These are phyloP conservation scores for Aspergillus tanneri DNA, from an alignment of 2,329 filamentous ascomycete species.

Conservation along the genomic window DNA sequence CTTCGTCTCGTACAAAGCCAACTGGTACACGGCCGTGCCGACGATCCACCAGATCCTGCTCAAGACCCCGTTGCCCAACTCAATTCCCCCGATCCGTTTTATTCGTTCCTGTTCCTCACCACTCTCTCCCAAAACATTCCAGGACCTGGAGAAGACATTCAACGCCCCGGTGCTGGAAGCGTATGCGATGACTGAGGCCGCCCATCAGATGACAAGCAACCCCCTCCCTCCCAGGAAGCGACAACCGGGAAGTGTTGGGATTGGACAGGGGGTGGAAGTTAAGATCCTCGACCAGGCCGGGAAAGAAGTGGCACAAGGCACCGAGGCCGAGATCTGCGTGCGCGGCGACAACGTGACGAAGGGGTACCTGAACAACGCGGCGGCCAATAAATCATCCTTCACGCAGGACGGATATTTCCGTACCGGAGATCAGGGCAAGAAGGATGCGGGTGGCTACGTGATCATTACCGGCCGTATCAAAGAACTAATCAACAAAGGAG, in stretches of 20 bases:
- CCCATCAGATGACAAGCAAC: constrained; percentile 55
- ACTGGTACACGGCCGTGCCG: constrained; percentile 92
- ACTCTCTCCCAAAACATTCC: constrained; percentile 76
- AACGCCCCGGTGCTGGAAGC: constrained; percentile 81
- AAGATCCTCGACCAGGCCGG: constrained; percentile 71
- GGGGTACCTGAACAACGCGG: constrained; percentile 79
- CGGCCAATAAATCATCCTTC: constrained; percentile 73
- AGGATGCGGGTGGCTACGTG: constrained; percentile 76
- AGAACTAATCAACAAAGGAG: constrained; percentile 85
- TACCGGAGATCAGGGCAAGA: constrained; percentile 81
- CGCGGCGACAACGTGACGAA: constrained; percentile 78
- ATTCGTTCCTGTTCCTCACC: constrained; percentile 86
- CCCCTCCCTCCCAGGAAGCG: constrained; percentile 68
- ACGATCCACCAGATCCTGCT: constrained; percentile 89
- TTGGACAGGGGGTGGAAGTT: constrained; percentile 80
- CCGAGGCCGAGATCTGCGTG: constrained; percentile 80
- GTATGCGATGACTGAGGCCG: constrained; percentile 89
- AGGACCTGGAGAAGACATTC: constrained; percentile 73
- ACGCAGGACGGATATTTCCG: constrained; percentile 78
- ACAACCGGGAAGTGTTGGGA: constrained; percentile 76
- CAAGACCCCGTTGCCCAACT: constrained; percentile 66
- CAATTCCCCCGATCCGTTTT: constrained; percentile 73
- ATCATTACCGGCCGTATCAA: constrained; percentile 90
- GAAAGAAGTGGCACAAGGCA: constrained; percentile 65
- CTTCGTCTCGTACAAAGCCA: constrained; percentile 71